Evolutionary conservation across 352 stramenopile genomes (phyloP).

Genomic region (Phytophthora cryptogea): DNA sequence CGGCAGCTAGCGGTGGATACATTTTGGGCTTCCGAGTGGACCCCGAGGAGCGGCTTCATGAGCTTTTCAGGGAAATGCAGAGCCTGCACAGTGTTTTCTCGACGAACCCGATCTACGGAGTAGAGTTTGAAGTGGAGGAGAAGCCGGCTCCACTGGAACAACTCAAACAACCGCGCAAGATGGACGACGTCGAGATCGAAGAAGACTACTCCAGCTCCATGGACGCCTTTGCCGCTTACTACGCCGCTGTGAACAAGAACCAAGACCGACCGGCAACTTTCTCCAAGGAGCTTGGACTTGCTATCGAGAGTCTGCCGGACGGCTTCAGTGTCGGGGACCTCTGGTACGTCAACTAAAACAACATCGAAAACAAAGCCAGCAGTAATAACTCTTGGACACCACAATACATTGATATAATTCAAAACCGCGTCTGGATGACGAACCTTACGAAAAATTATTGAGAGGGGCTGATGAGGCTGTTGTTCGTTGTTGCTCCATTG

Average conservation of each 20-base stretch:
- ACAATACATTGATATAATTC: not conserved
- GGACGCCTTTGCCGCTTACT: constrained; percentile 91
- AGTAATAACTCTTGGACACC: not conserved
- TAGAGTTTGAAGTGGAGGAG: constrained; percentile 86
- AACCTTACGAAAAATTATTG: constrained; percentile 5
- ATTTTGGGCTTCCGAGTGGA: constrained; percentile 93
- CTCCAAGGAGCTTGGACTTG: constrained; percentile 82
- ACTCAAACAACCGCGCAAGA: constrained; percentile 71
- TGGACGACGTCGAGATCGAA: constrained; percentile 91
- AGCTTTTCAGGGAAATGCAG: constrained; percentile 88
- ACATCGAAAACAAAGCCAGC: not conserved
- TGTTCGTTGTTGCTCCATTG: constrained; percentile 2
- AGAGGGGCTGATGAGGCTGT: constrained; percentile 23
- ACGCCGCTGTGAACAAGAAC: constrained; percentile 85
- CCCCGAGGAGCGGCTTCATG: constrained; percentile 80
- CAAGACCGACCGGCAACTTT: constrained; percentile 74
- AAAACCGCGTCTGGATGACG: constrained; percentile 1
- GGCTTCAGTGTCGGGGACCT: constrained; percentile 72
- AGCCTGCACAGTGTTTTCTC: constrained; percentile 85
- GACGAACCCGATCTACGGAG: constrained; percentile 89
- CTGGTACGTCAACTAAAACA: constrained; percentile 63
- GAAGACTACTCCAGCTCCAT: constrained; percentile 84
- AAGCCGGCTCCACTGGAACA: constrained; percentile 63
- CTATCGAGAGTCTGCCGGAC: constrained; percentile 84
- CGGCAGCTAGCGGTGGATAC: constrained; percentile 78